Evolutionary conservation across 2,329 filamentous ascomycete species (phyloP), one percentile per base, ranked within the genome.

Genomic region (Beauveria asiatica): DNA sequence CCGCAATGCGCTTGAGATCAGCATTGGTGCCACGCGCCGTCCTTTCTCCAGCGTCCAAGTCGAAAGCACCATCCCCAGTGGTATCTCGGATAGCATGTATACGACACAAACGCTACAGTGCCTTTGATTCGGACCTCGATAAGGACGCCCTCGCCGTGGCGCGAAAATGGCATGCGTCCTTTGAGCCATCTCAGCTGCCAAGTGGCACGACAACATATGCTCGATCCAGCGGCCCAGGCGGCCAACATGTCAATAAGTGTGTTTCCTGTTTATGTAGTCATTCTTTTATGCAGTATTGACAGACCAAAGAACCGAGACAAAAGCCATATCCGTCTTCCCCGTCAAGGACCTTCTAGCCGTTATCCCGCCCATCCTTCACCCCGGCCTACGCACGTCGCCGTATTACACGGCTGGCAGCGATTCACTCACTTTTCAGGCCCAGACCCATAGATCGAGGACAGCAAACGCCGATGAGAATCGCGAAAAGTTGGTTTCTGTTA

Each of bases 191-290:
- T 44, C 72, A 67, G 23, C 67, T 85, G 2, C 83, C 83, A 16
- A 75, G 71, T 58, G 83, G 81, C 9, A 77, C 70, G 49, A 84
- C 80, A 5, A 78, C 72, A 11, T 85, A 77, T 67, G 77, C 83
- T 2, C 76, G 83, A n/a, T 84, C 83, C 3, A 84, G 81, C 64
- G 83, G 83, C 0, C 82, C 83, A 2, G 83, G 83, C 13, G 83
- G 83, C 2, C 83, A 85, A 65, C 81, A 85, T 66, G 82, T 85
- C 37, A 85, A 85, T 67, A 85, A 85, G 83, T 85, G 66, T 57
- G 57, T 57, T n/a, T 30, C 16, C 11, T 19, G 5, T 10, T 54
- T 44, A 17, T 8, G 23, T 23, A 42, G 23, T n/a, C 16, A 13
- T 27, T 27, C 2, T 7, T 8, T 4, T 5, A n/a, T 27, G 16